Evolutionary conservation across 208 protist species (phyloP), one percentile per base, ranked within the genome.

Genomic region (Wallacemonas sp.): DNA sequence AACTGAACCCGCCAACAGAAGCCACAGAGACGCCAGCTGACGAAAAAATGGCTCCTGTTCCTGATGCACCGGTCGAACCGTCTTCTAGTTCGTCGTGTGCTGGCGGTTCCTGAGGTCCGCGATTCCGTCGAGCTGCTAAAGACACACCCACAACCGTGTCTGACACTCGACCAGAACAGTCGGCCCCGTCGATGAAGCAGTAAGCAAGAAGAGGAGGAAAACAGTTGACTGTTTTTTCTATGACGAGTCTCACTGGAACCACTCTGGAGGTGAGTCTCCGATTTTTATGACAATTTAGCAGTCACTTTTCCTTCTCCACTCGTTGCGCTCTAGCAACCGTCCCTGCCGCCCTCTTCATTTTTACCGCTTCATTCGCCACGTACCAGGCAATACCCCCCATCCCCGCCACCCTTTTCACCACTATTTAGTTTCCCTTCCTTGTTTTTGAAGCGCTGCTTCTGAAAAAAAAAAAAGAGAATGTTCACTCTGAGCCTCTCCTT

Each of bases 91-190:
- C 55, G 14, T 54, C 38, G 26, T 80, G 74, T 44, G 48, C 65
- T 21, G 36, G 26, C 34, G 74, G 74, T 43, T 68, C 64, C 64
- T 80, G 74, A 80, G 63, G 65, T 39, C 64, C 48, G 23, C 72
- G 62, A 30, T 30, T 43, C 9, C 38, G 29, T 62, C 74, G 56
- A 48, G 54, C 54, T 61, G 32, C 54, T 5, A 36, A 36, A 29
- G 32, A 30, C 47, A 32, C 47, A 5, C 47, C 47, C 4, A 54
- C 6, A 6, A 17, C 12, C 26, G 6, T 17, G 4, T 17, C 4
- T 29, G 47, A 32, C 26, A 54, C 47, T 54, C 47, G 47, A 54
- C 47, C 6, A 33, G 47, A 54, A 8, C 2, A 29, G 12, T 19
- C 47, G 23, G 24, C 47, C 4, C 4, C 47, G 6, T 3, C 2